Evolutionary conservation across 139 green algal species (phyloP).

Genomic region (Pleodorina starrii): DNA sequence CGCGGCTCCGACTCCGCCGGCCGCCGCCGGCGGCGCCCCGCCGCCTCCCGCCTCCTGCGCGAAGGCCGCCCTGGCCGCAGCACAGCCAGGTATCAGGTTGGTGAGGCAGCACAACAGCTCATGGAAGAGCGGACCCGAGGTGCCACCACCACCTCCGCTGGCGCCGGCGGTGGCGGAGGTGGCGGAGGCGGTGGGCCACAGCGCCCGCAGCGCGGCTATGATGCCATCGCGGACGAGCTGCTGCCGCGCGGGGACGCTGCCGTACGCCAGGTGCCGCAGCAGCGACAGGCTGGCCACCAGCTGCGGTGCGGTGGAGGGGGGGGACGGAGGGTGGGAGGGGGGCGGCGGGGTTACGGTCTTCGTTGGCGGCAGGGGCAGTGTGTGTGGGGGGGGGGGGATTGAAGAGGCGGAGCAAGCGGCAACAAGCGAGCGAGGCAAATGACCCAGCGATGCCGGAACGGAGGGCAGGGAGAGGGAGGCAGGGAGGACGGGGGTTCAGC

Average conservation of each 20-base stretch:
- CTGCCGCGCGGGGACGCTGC: conserved; percentile 19
- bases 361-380: too few relatives aligned
- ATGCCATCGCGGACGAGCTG: conserved; percentile 52
- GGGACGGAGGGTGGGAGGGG: too few relatives aligned
- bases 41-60: conserved; percentile 31
- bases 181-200: conserved; percentile 49
- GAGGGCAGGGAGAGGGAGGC: too few relatives aligned
- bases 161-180: too few relatives aligned
- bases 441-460: too few relatives aligned
- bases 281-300: conserved; percentile 56
- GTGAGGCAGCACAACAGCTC: conserved; percentile 66
- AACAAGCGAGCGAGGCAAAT: too few relatives aligned
- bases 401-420: too few relatives aligned
- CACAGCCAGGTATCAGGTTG: conserved; percentile 62
- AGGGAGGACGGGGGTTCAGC: too few relatives aligned
- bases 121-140: conserved; percentile 57
- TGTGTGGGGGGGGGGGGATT: too few relatives aligned
- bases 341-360: too few relatives aligned
- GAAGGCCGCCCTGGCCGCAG: conserved; percentile 47
- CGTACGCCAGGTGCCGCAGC: conserved; percentile 64
- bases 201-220: conserved; percentile 32
- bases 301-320: conserved; percentile 23
- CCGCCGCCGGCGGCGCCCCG: not conserved
- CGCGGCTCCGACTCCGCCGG: not conserved
- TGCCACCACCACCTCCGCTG: too few relatives aligned